Base-by-base conservation (phyloP, 1,284 basidiomycete species). In the Cystobasidiaceae sp. region DNA sequence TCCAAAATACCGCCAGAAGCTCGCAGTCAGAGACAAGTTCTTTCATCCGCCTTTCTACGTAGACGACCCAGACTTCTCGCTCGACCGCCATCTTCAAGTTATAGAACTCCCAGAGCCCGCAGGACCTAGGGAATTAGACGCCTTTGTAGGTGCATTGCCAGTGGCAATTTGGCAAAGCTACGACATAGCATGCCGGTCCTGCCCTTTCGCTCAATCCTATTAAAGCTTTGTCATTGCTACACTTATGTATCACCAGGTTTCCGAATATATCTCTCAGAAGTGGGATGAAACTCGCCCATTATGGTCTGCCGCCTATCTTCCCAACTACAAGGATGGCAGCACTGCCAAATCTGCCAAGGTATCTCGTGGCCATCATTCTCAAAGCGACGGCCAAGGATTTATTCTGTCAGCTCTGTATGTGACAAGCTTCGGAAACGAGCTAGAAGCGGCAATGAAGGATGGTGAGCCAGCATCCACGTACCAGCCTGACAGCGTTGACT, bases 371-470 rank as follows among this genome's bases (percentile, higher is more conserved):
- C 74, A 75, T 48, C 74, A 75, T 57, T 71, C 71, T 2, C 49
- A 73, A 11, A 63, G 73, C 3, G 74, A 75, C 48, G 74, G 74
- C 0, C 74, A 75, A 54, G 74, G 74, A 5, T 75, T 75, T 57
- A 67, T 75, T 61, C 67, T 75, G 67, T 69, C 67, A 30, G 71
- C 73, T 58, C 65, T 75, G 13, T 70, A 69, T 15, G 58, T 72
- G 56, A 75, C 74, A 9, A 73, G 71, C 46, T 71, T 67, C 19
- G 73, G 73, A 3, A 66, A 73, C 25, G 73, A 75, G 62, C 62
- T 75, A 9, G 68, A 71, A 39, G 66, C 65, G 17, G 71, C 72
- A 69, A 70, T 75, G 62, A 30, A 68, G 32, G 61, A 64, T 39
- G 61, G 61, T 64, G 33, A 32, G 61, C n/a, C 13, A n/a, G 6